These are phyloP conservation scores for Intubia oerlemansii DNA, from an alignment of 2,329 filamentous ascomycete genomes.

Conservation along the genomic window DNA sequence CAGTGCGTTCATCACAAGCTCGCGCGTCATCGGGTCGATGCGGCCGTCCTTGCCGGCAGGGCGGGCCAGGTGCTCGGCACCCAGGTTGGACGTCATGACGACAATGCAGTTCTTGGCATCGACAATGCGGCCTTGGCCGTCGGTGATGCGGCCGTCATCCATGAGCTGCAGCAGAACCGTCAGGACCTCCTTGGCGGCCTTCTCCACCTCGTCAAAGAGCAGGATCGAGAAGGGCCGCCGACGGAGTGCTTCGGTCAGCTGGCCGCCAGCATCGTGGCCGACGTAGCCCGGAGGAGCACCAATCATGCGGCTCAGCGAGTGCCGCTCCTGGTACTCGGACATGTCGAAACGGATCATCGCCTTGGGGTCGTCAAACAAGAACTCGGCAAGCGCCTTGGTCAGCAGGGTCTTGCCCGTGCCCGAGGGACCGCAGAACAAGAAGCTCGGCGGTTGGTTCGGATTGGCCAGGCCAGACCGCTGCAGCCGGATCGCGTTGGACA, in stretches of 20 bases:
- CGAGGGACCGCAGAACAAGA: constrained; percentile 96
- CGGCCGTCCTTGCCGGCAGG: constrained; percentile 57
- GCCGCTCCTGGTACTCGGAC: constrained; percentile 97
- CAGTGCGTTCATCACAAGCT: constrained; percentile 77
- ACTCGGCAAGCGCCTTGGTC: constrained; percentile 91
- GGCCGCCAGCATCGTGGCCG: constrained; percentile 85
- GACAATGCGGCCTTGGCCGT: constrained; percentile 85
- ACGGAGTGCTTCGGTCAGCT: constrained; percentile 84
- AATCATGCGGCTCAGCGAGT: constrained; percentile 91
- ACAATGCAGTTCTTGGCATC: constrained; percentile 98
- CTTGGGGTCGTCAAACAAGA: constrained; percentile 92
- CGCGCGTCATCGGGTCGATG: constrained; percentile 68
- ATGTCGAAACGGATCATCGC: constrained; percentile 98
- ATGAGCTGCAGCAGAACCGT: constrained; percentile 98
- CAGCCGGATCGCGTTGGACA: constrained; percentile 88
- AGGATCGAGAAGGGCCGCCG: constrained; percentile 94
- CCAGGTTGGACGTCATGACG: constrained; percentile 96
- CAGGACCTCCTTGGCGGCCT: constrained; percentile 91
- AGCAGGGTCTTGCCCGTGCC: constrained; percentile 96
- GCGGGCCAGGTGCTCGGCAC: constrained; percentile 78
- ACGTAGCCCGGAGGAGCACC: constrained; percentile 94
- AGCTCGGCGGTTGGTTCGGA: constrained; percentile 90
- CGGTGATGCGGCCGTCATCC: constrained; percentile 96
- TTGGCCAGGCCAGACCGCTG: constrained; percentile 89
- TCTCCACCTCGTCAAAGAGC: constrained; percentile 95